Evolutionary conservation across 495 filamentous ascomycete genomes (phyloP).

Genomic region (Melanomma pulvis-pyrius): DNA sequence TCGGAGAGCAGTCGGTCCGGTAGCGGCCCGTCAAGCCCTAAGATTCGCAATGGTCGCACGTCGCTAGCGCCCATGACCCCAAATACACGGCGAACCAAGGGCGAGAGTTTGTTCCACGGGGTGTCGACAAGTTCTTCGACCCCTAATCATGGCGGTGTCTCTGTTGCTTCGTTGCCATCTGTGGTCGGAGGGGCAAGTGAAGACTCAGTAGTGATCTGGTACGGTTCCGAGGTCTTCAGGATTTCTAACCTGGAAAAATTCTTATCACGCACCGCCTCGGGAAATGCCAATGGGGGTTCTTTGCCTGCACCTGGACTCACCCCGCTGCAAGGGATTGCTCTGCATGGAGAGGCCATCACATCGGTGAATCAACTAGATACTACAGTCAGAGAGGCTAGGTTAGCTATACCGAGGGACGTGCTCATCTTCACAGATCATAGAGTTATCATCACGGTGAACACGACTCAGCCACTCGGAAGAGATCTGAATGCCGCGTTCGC

Average conservation of each 20-base stretch:
- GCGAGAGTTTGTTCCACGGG: conserved; percentile 60
- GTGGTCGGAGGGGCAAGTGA: conserved; percentile 35
- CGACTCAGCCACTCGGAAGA: conserved; percentile 7
- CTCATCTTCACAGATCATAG: conserved; percentile 44
- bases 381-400: conserved; percentile 31
- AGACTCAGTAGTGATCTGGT: conserved; percentile 49
- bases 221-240: conserved; percentile 42
- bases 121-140: conserved; percentile 42
- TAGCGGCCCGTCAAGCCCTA: conserved; percentile 13
- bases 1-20: conserved; percentile 40
- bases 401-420: conserved; percentile 36
- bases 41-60: conserved; percentile 33
- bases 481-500: conserved; percentile 21
- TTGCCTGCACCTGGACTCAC: conserved; percentile 39
- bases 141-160: conserved; percentile 64
- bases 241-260: conserved; percentile 44
- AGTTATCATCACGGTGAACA: conserved; percentile 40
- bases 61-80: conserved; percentile 85
- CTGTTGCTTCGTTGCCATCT: conserved; percentile 48
- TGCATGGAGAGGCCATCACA: conserved; percentile 39
- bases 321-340: conserved; percentile 36
- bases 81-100: conserved; percentile 65
- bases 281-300: conserved; percentile 30
- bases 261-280: conserved; percentile 42
- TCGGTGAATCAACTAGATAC: conserved; percentile 40